Evolutionary conservation across 441 rosid species (phyloP).

Genomic region (Gossypium schwendimanii): DNA sequence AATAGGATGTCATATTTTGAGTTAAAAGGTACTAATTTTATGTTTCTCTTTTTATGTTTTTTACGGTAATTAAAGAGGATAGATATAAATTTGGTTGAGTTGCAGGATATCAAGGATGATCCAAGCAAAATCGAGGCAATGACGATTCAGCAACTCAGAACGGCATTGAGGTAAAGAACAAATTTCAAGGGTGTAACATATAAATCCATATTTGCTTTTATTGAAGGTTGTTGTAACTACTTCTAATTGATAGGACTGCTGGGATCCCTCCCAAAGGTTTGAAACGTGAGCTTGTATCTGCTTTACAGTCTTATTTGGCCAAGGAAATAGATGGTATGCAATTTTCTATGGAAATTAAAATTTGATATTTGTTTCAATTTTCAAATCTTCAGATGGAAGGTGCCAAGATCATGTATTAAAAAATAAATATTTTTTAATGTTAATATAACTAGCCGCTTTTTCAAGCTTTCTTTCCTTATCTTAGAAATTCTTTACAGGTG

Average conservation of each 20-base stretch:
- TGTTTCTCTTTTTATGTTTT: not conserved
- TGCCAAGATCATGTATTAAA: not conserved
- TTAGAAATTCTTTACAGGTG: conserved; percentile 14
- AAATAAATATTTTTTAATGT: not conserved
- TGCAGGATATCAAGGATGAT: conserved; percentile 37
- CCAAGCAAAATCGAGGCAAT: conserved; percentile 40
- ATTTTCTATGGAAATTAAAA: not conserved
- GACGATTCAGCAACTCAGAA: conserved; percentile 71
- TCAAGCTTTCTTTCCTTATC: not conserved
- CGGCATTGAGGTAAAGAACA: conserved; percentile 47
- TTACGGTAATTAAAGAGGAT: not conserved
- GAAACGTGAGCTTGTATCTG: conserved; percentile 56
- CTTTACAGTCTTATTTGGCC: conserved; percentile 47
- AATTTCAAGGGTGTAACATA: conserved; percentile 5
- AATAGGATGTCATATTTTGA: conserved; percentile 6
- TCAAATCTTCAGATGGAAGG: not conserved
- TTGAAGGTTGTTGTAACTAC: not conserved
- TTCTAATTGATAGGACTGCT: conserved; percentile 40
- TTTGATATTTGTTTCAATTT: conserved; percentile 7
- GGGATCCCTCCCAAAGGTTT: conserved; percentile 70
- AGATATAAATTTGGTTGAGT: conserved; percentile 11
- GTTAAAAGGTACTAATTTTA: not conserved
- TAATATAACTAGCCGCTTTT: not conserved
- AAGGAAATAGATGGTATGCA: conserved; percentile 43
- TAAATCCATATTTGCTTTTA: not conserved